phyloP scores from a whole-genome alignment of 768 basidiomycete genomes.

The Amanita molliuscula region DNA sequence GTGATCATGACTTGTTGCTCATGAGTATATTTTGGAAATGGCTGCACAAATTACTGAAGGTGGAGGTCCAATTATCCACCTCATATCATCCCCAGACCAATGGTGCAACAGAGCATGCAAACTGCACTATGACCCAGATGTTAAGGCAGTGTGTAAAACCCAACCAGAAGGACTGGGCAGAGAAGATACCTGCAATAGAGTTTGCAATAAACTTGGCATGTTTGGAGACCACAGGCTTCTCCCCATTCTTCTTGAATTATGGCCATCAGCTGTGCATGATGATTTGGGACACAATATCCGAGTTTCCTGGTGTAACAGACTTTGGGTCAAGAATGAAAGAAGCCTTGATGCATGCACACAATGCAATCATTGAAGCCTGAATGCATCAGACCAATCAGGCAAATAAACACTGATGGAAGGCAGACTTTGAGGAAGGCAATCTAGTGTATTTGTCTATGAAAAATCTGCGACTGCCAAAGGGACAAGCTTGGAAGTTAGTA shows the following conservation, averaged over 20 bases:
- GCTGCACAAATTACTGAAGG: conserved; percentile 19
- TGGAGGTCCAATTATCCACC: conserved; percentile 24
- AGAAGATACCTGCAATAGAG: conserved; percentile 15
- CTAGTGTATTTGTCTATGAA: too few species aligned
- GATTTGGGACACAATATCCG: conserved; percentile 7
- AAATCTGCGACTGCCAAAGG: too few species aligned
- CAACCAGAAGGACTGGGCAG: conserved; percentile 23
- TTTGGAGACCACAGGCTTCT: conserved; percentile 12
- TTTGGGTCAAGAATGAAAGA: conserved; percentile 11
- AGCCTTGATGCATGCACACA: conserved; percentile 21
- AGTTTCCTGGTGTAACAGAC: conserved; percentile 4
- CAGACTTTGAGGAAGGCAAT: too few species aligned
- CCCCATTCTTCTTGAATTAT: conserved; percentile 17
- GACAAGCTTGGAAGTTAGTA: too few species aligned
- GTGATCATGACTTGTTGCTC: conserved; percentile 30
- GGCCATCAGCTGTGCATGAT: conserved; percentile 12
- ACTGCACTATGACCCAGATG: conserved; percentile 22
- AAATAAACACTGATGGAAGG: too few species aligned
- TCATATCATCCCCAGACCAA: conserved; percentile 34
- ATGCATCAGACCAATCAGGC: too few species aligned
- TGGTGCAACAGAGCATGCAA: conserved; percentile 26
- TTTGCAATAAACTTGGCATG: conserved; percentile 1
- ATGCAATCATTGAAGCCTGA: conserved; percentile 21
- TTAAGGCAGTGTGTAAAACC: conserved; percentile 15
- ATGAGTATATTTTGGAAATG: conserved; percentile 31